Evolutionary conservation across 176 grass and related monocot species (phyloP), one percentile per base, ranked within the genome.

Genomic region (Eragrostis nindensis): DNA sequence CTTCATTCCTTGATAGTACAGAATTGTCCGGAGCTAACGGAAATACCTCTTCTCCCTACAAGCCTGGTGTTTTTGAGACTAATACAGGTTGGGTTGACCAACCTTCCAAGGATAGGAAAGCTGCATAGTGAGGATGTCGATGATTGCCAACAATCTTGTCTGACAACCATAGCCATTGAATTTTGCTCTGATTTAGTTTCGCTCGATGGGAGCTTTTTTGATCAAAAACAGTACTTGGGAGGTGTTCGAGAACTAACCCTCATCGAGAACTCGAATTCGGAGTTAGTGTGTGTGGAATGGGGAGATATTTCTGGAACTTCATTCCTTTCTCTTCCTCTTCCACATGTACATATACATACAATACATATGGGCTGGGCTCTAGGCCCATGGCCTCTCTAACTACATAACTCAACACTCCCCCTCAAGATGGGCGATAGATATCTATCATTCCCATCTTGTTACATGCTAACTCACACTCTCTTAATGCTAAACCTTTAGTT

Each of bases 1-100:
- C 72, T 90, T 25, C 43, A 66, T 16, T 39, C 32, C 4, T 2
- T 90, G 2, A 11, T 11, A 15, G 55, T 90, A 65, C 15, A 68
- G 74, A 24, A 43, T 19, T 55, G 52, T 7, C 17, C 6, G 10
- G 72, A 78, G 24, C 43, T 90, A n/a, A 27, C 5, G 4, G 40
- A 66, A 56, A 49, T 91, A 3, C 80, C 89, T 14, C 7, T 40
- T 56, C 48, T 91, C 36, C 84, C 89, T 30, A 29, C 54, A 1
- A 77, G 63, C 52, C 68, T 84, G 65, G 59, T 27, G 16, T 4
- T 57, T 5, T 17, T 91, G 27, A 0, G 17, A 17, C 21, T 65
- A 79, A 0, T 0, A 1, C 1, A 25, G 1, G 79, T 84, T 1
- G 84, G 84, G 0, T 38, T 90, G 18, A 79, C 5, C 59, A 53